These are phyloP conservation scores for Lipomyces sp. DNA, from an alignment of 805 yeast genomes.

Conservation along the genomic window DNA sequence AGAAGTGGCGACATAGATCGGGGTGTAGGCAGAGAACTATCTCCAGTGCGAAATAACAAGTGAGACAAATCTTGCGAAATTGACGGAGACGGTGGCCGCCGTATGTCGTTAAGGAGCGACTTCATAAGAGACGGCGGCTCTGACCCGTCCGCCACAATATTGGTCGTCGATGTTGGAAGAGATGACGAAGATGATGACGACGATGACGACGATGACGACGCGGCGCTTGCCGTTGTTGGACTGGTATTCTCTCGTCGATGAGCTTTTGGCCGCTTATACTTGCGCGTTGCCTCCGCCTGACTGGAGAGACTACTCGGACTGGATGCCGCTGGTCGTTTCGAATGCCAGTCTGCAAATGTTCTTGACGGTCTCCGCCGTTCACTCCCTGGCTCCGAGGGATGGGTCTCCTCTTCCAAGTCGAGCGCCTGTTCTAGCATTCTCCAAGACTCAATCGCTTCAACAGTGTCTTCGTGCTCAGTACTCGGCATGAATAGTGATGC, in stretches of 20 bases:
- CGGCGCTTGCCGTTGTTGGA: too few relatives aligned
- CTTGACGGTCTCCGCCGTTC: constrained; percentile 16
- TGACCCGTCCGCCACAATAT: background rate
- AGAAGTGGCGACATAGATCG: constrained; percentile 19
- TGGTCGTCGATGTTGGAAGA: background rate
- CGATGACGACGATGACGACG: too few relatives aligned
- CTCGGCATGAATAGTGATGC: constrained; percentile 13
- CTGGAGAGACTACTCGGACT: background rate
- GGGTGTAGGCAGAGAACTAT: constrained; percentile 17
- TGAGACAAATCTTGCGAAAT: background rate
- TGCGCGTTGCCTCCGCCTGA: constrained; percentile 5
- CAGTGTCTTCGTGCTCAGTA: constrained; percentile 17
- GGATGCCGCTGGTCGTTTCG: constrained; percentile 10
- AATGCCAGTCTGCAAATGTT: constrained; percentile 10
- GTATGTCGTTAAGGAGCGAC: constrained; percentile 20
- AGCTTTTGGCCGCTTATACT: constrained; percentile 23
- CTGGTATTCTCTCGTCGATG: constrained; percentile 16
- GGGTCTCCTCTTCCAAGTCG: constrained; percentile 23
- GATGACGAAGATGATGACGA: background rate
- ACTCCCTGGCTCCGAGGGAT: constrained; percentile 1
- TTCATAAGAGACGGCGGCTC: constrained; percentile 19
- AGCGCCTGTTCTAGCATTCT: constrained; percentile 34
- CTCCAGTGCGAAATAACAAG: constrained; percentile 1
- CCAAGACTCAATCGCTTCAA: constrained; percentile 36
- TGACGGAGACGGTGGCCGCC: constrained; percentile 24